These are phyloP conservation scores for Colletotrichum orbiculare DNA, from an alignment of 2,329 filamentous ascomycete genomes.

Conservation along the genomic window DNA sequence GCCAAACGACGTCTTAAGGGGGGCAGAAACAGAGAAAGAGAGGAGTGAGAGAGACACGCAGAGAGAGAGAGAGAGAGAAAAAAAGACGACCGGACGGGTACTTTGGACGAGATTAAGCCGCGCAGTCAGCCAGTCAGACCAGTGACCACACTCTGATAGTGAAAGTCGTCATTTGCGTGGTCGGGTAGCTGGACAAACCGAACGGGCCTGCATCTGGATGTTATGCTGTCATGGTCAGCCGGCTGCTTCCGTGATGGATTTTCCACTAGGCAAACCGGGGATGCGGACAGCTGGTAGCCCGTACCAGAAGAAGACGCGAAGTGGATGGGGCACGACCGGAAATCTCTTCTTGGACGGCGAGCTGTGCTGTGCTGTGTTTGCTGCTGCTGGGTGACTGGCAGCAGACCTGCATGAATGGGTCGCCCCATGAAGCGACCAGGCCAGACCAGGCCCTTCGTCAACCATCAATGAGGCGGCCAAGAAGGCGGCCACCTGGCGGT, in stretches of 20 bases:
- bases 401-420: slow-evolving; percentile 15
- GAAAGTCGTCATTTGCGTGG: too few species aligned
- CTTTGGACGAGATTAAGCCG: slow-evolving; percentile 7
- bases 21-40: neutral
- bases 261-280: slow-evolving; percentile 14
- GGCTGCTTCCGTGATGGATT: slow-evolving; percentile 17
- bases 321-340: too few species aligned
- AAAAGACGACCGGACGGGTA: neutral
- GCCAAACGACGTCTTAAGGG: slow-evolving; percentile 24
- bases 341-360: neutral
- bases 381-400: neutral
- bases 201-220: neutral
- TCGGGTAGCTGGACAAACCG: too few species aligned
- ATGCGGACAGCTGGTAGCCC: neutral
- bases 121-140: neutral
- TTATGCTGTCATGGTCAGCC: neutral
- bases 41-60: neutral
- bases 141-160: neutral
- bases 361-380: neutral
- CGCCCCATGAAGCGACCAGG: neutral
- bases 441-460: neutral
- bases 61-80: neutral
- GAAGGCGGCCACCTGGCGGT: neutral
- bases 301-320: too few species aligned
- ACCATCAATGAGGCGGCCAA: neutral